A percentile compares a stretch with the other conserved stretches of the same genome.
These are phyloP conservation scores for Mercurialis annua DNA, from an alignment of 345 rosid species.

Conservation along the genomic window DNA sequence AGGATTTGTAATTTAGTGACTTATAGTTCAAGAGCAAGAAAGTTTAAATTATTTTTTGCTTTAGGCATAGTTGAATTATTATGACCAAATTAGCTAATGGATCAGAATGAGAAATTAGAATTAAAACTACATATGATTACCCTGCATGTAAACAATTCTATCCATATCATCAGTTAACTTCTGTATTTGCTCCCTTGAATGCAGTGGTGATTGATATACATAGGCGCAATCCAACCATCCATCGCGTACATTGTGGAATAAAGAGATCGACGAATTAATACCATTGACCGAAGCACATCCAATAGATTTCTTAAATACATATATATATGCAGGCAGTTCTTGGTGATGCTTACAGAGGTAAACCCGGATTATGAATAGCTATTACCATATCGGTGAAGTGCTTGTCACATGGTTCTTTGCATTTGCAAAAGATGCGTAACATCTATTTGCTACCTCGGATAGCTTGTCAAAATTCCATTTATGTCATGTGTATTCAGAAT, in stretches of 20 bases:
- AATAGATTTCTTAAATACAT: conserved; percentile 43
- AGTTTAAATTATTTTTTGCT: too few relatives aligned
- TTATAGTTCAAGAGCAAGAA: too few relatives aligned
- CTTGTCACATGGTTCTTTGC: conserved; percentile 32
- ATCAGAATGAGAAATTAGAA: too few relatives aligned
- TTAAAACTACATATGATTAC: too few relatives aligned
- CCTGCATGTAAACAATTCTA: conserved; percentile 32
- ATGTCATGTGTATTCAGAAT: conserved; percentile 36
- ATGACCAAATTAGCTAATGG: too few relatives aligned
- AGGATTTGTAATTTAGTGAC: too few relatives aligned
- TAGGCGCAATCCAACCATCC: conserved; percentile 40
- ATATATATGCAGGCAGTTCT: conserved; percentile 42
- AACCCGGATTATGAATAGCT: conserved; percentile 48
- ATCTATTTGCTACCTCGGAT: conserved; percentile 41
- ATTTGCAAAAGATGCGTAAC: conserved; percentile 26
- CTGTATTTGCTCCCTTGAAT: conserved; percentile 47
- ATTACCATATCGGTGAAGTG: conserved; percentile 52
- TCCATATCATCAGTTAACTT: conserved; percentile 36
- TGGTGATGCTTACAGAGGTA: conserved; percentile 39
- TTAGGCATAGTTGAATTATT: too few relatives aligned
- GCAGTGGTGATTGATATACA: conserved; percentile 50
- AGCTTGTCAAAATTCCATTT: conserved; percentile 32
- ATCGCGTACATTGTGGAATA: conserved; percentile 46
- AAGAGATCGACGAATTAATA: conserved; percentile 41
- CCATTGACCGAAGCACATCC: conserved; percentile 54